phyloP scores from a whole-genome alignment of 768 basidiomycete genomes.

The Neoboletus magnificus region DNA sequence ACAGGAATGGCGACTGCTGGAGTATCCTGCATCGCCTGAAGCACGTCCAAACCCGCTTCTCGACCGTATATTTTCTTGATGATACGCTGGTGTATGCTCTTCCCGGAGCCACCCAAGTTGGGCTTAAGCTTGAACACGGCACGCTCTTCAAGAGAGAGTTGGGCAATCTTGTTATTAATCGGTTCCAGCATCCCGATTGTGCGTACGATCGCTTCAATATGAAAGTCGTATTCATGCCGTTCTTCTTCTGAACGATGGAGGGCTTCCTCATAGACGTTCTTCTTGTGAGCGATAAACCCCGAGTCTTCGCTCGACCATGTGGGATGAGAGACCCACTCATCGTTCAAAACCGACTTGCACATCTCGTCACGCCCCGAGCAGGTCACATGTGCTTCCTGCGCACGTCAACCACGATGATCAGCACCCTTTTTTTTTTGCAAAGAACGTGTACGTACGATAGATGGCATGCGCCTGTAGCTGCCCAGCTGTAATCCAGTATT shows the following conservation, averaged over 20 bases:
- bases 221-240: slow-evolving; percentile 98
- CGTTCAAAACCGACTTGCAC: slow-evolving; percentile 94
- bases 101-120: slow-evolving; percentile 77
- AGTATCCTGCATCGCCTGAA: slow-evolving; percentile 88
- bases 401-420: neutral
- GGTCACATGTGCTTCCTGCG: slow-evolving; percentile 77
- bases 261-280: slow-evolving; percentile 96
- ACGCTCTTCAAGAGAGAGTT: slow-evolving; percentile 76
- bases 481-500: slow-evolving; percentile 76
- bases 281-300: slow-evolving; percentile 85
- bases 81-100: slow-evolving; percentile 88
- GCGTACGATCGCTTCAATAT: slow-evolving; percentile 91
- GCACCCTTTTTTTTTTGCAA: neutral
- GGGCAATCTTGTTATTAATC: slow-evolving; percentile 80
- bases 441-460: slow-evolving; percentile 52
- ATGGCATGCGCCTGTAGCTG: slow-evolving; percentile 85
- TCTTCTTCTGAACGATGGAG: slow-evolving; percentile 96
- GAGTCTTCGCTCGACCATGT: slow-evolving; percentile 94
- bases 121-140: slow-evolving; percentile 82
- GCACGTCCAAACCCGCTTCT: slow-evolving; percentile 76
- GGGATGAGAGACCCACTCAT: slow-evolving; percentile 98
- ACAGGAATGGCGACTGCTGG: slow-evolving; percentile 87
- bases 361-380: slow-evolving; percentile 97
- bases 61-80: slow-evolving; percentile 97
- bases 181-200: slow-evolving; percentile 92